Percentiles rank a stretch among this genome's conserved stretches.
Conservation (phyloP, 2,329 filamentous ascomycete species). For the Leptodontidium sp. region DNA sequence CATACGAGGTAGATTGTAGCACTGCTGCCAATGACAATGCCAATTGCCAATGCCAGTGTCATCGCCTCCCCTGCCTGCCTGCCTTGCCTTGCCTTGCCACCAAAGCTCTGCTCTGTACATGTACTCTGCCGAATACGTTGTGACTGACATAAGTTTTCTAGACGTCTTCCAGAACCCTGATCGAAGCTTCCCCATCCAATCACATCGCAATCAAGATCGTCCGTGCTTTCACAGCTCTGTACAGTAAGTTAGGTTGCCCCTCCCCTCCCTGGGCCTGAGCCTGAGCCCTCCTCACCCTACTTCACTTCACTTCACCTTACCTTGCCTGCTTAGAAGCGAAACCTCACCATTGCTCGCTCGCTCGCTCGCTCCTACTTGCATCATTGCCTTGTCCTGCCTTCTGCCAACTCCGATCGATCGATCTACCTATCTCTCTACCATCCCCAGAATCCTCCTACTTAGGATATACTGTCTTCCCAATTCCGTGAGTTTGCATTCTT, state of each 20-base stretch:
- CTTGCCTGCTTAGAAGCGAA: background rate
- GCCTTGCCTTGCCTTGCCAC: background rate
- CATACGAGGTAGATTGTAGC: background rate
- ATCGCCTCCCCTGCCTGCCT: background rate
- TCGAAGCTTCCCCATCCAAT: slow-evolving; percentile 22
- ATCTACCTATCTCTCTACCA: background rate
- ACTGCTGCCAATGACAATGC: background rate
- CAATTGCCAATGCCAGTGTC: background rate
- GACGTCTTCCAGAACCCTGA: slow-evolving; percentile 18
- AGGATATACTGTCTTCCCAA: background rate
- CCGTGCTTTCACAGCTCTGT: slow-evolving; percentile 14
- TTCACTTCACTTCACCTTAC: no score
- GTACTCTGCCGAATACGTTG: slow-evolving; percentile 14
- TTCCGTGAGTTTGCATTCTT: background rate
- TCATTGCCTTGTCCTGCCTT: background rate
- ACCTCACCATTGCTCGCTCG: slow-evolving; percentile 2
- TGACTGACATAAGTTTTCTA: slow-evolving; percentile 16
- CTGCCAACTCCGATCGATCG: background rate
- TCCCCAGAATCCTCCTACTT: background rate
- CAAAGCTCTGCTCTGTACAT: slow-evolving; percentile 7
- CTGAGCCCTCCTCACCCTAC: background rate
- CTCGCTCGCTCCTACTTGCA: background rate
- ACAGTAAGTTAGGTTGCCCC: background rate
- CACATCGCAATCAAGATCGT: background rate
- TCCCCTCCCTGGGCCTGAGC: background rate